Base-by-base conservation (phyloP, 2,329 filamentous ascomycete genomes). In the Epichloe bromicola region DNA sequence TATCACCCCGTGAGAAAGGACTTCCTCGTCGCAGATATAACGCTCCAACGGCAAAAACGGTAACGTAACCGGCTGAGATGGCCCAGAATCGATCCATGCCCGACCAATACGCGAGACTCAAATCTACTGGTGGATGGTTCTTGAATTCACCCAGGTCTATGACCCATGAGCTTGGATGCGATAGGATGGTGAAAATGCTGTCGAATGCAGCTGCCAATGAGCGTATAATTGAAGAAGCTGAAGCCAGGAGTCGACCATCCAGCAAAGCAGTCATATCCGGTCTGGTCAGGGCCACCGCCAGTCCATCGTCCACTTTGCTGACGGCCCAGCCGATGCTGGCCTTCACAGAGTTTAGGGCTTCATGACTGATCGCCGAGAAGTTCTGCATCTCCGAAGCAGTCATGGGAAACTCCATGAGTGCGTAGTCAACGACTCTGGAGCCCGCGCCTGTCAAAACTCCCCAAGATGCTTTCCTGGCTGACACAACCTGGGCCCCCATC, bases 11-110 rank as follows among this genome's bases (percentile, higher is more conserved):
- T 2, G 83, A 82, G 56, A 95, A 78, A 0, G 86, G 80, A 5
- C 78, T 78, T 26, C 85, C 84, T 52, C 85, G 75, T 51, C 81
- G 83, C 33, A 97, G 75, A 64, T 97, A 98, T 2, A 91, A 69
- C 23, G 85, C 82, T 3, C 88, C 88, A 34, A 86, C 65, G 43
- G 86, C 61, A 11, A 84, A 87, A 39, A 95, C 75, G 45, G 89
- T 83, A 0, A 82, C 62, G 63, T 98, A 98, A 12, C 93, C 93
- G 46, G 85, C 75, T 2, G 89, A 60, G 39, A 95, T 86, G 14
- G 91, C 89, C 69, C 75, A 80, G 51, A 78, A 75, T 33, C 80
- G 71, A 64, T 86, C 84, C 15, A 75, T 72, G 30, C 74, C 73
- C 53, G 78, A 75, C 86, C 86, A 91, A 49, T 80, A 74, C 1